Base-by-base conservation (phyloP, 192 early-diverging fungal species). In the Oehlia diaphana region DNA sequence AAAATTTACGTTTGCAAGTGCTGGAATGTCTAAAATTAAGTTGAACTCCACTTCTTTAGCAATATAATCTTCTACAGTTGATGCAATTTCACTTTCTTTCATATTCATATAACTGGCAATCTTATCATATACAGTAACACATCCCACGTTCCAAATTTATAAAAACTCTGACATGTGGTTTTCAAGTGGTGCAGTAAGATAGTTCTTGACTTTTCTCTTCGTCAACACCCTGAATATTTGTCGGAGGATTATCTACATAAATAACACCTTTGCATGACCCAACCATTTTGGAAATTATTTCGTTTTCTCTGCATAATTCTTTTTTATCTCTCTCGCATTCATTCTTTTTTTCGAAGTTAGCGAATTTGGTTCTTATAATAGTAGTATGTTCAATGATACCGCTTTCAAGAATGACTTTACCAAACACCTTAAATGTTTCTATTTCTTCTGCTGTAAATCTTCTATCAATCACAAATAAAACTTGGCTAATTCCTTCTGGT, bases 221-320 rank as follows among this genome's bases (percentile, higher is more conserved):
- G 13, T 33, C 65, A 7, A 9, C 44, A 47, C 3, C 3, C 0
- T 10, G 44, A 47, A 47, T 47, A 47, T 9, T 63, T 63, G 16
- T 19, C 14, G 61, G 44, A 8, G 58, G 74, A 75, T 75, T 75
- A 16, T 75, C 37, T 33, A 63, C 74, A 63, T 75, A 63, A 19
- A 75, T 39, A 10, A 75, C 19, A 31, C 16, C 53, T 4, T 21
- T 6, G 0, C 53, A 62, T 1, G 7, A 44, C 0, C 28, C 16
- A n/a, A 75, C 5, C 19, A 75, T 35, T 26, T 35, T 13, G 33
- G 61, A 9, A 37, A 75, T 35, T 47, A 62, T 21, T n/a, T 37
- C 35, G 28, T 63, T 75, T 19, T 33, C 19, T 35, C 37, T 63
- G 9, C 7, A 33, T 39, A 75, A 23, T 35, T 39, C 21, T 62